Base-by-base conservation (phyloP, 306 rosid species). In the Pyrus communis region DNA sequence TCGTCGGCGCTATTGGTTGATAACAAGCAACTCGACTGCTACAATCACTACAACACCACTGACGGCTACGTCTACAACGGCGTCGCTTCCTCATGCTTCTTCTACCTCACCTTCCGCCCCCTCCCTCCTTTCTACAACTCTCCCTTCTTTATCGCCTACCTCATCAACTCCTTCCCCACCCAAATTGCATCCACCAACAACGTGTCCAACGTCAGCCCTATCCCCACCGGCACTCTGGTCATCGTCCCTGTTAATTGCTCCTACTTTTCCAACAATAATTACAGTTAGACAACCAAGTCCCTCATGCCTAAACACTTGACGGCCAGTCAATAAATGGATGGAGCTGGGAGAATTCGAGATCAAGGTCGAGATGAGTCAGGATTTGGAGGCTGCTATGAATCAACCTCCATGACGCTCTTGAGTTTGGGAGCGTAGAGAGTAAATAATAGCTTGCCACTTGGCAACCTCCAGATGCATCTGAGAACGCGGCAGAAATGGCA, bases 31-130 rank as follows among this genome's bases (percentile, higher is more conserved):
- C 42, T 38, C 9, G 10, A 38, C 9, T 38, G 2, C 10, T 38
- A 38, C 9, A 7, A 38, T 10, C 42, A 38, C 42, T 38, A 38
- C 42, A 38, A 38, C 42, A 38, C 42, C 42, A 38, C 42, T 0
- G 10, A 38, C 9, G 9, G 0, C 42, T 38, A 38, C 0, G 42
- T 38, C 2, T 38, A 2, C 2, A 38, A 38, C 0, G 42, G 0
- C 42, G 2, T 38, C 42, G 9, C 9, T 38, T 38, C 42, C 42
- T 38, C 10, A 38, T 38, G 97, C 80, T 4, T 3, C 3, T 85
- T 89, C 0, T 91, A 83, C 80, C 97, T 89, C 74, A 87, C 92
- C 7, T 91, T 89, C 88, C 74, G 74, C 65, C 85, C 92, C 5
- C 3, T 1, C 18, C 13, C 78, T n/a, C 85, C 78, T 30, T 52